Conservation (phyloP, 2,329 filamentous ascomycete genomes). For the Exophiala bonariae region DNA sequence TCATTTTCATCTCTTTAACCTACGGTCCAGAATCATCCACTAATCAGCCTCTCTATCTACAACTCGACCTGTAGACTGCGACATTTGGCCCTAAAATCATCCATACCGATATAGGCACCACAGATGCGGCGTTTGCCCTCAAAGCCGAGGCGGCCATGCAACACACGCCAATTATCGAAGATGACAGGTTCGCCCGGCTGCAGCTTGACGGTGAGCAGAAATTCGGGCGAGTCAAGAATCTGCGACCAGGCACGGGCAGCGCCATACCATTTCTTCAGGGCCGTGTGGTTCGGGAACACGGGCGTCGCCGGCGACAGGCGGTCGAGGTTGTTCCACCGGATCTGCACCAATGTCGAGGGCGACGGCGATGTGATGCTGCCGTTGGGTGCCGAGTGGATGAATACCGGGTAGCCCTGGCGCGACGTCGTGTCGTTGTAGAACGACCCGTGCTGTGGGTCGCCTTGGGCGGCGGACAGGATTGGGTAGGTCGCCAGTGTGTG, state of each 20-base stretch:
- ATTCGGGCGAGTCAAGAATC: conserved; percentile 64
- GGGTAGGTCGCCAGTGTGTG: conserved; percentile 55
- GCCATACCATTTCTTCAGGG: conserved; percentile 65
- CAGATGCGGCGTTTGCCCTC: conserved; percentile 83
- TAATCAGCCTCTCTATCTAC: background rate
- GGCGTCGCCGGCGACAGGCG: conserved; percentile 63
- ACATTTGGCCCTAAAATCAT: conserved; percentile 25
- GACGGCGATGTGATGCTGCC: conserved; percentile 9
- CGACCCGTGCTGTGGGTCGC: conserved; percentile 62
- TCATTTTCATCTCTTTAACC: no score
- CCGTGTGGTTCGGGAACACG: conserved; percentile 46
- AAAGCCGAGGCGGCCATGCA: conserved; percentile 84
- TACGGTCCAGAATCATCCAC: no score
- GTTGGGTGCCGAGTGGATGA: conserved; percentile 55
- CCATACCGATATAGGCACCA: conserved; percentile 73
- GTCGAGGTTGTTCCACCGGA: conserved; percentile 95
- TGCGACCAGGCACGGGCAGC: conserved; percentile 74
- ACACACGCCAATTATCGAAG: conserved; percentile 93
- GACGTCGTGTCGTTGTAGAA: conserved; percentile 67
- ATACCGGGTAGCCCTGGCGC: conserved; percentile 61
- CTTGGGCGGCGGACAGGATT: conserved; percentile 79
- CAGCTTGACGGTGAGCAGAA: conserved; percentile 79
- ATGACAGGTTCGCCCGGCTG: conserved; percentile 76
- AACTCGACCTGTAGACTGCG: conserved; percentile 16
- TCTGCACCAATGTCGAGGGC: conserved; percentile 54